Conservation (phyloP, 2,329 filamentous ascomycete species). For the Sporothrix euskadiensis region DNA sequence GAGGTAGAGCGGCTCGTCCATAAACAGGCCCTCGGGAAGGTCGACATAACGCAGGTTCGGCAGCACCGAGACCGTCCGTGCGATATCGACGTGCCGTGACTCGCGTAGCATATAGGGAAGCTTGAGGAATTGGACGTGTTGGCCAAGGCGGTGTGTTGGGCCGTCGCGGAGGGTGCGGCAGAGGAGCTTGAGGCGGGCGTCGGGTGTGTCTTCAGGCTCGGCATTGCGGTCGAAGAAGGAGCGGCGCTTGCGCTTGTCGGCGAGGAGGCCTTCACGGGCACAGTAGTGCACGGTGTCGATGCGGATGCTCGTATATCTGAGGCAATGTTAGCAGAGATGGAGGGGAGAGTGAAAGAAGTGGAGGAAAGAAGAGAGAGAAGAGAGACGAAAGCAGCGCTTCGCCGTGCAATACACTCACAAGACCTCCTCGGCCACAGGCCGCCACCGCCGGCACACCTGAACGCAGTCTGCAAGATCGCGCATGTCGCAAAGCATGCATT, state of each 20-base stretch:
- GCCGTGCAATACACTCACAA: slow-evolving; percentile 55
- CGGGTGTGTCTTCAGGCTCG: slow-evolving; percentile 76
- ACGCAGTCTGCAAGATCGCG: slow-evolving; percentile 82
- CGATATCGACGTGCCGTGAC: slow-evolving; percentile 78
- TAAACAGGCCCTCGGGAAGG: slow-evolving; percentile 83
- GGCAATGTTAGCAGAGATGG: slow-evolving; percentile 3
- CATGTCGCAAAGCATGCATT: slow-evolving; percentile 93
- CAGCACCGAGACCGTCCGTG: slow-evolving; percentile 79
- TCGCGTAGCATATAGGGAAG: slow-evolving; percentile 94
- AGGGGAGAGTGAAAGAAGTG: background rate
- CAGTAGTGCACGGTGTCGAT: slow-evolving; percentile 96
- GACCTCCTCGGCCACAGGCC: slow-evolving; percentile 46
- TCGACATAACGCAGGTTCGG: slow-evolving; percentile 88
- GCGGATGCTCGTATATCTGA: slow-evolving; percentile 82
- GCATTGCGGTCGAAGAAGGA: slow-evolving; percentile 74
- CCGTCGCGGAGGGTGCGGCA: slow-evolving; percentile 81
- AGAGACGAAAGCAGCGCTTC: background rate
- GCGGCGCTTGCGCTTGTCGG: slow-evolving; percentile 73
- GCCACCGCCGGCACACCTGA: slow-evolving; percentile 72
- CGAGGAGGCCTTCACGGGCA: slow-evolving; percentile 76
- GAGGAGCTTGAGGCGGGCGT: slow-evolving; percentile 73
- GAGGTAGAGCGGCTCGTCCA: slow-evolving; percentile 72
- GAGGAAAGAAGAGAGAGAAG: background rate
- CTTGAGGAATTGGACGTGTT: slow-evolving; percentile 76
- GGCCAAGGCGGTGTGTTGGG: slow-evolving; percentile 63